Base-by-base conservation (phyloP, 352 stramenopile genomes). In the Chrysophaeum taylorii region DNA sequence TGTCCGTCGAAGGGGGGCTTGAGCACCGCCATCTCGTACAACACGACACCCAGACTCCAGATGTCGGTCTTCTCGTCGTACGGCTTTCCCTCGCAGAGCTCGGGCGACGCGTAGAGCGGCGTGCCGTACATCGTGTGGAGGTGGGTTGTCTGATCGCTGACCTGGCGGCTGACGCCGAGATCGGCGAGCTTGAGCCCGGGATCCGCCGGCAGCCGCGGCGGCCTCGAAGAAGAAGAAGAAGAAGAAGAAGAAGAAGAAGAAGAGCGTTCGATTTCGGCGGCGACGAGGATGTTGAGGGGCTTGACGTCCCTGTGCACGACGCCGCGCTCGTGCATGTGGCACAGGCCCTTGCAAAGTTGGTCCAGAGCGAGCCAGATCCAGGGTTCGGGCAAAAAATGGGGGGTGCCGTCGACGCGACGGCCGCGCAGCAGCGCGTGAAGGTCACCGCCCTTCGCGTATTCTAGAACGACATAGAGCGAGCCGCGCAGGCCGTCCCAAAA, bases 11-110 rank as follows among this genome's bases (percentile, higher is more conserved):
- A 93, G 15, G 84, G 81, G 36, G 89, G 84, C n/a, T 53, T 21
- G 63, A 91, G 82, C 23, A 83, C 84, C 1, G 54, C 71, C 63
- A 92, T 77, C 76, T 93, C 87, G 76, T 89, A 93, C 7, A 92
- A 54, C 16, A 93, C 77, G 64, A 85, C 89, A 0, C 87, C 87
- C 12, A 90, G 72, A 37, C 83, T 90, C 87, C 87, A 93, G 35
- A 93, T 71, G 66, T 93, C 87, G 0, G 84, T 89, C 73, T 89
- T 91, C 57, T 80, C 77, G 53, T 91, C 89, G 78, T 93, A 93
- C 5, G 76, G 75, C 50, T 81, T 79, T 0, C 84, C 84, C 5
- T 90, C 75, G 67, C 85, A 91, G 64, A 93, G 88, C 74, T 93
- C 87, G 35, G 87, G 87, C 1, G 84, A 88, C 12, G 85, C 89